These are phyloP conservation scores for Rhodomyrtus psidioides DNA, from an alignment of 441 rosid species.

Conservation along the genomic window DNA sequence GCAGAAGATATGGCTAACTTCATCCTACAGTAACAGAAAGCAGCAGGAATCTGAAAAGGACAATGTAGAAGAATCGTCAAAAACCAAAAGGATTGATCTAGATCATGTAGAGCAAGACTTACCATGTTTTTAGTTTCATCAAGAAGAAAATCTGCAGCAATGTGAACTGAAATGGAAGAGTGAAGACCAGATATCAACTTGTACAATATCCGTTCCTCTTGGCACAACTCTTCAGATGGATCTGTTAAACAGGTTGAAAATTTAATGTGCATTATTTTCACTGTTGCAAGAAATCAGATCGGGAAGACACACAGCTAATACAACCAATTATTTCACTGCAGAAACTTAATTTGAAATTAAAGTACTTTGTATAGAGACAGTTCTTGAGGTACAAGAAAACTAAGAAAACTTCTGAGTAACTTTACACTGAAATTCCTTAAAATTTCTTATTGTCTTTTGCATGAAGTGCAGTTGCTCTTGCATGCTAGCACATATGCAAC, in stretches of 20 bases:
- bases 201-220: conserved; percentile 72
- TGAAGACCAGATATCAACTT: conserved; percentile 90
- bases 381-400: neutral
- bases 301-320: neutral
- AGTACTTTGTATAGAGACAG: neutral
- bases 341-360: neutral
- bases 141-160: conserved; percentile 75
- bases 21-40: neutral
- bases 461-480: neutral
- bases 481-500: neutral
- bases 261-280: neutral
- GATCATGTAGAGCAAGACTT: neutral
- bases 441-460: neutral
- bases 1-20: neutral
- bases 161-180: conserved; percentile 76
- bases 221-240: conserved; percentile 62
- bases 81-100: neutral
- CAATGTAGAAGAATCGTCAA: neutral
- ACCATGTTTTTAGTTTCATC: conserved; percentile 66
- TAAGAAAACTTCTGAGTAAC: neutral
- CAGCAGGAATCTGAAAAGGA: neutral
- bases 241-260: conserved; percentile 24
- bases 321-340: neutral
- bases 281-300: neutral
- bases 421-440: neutral